Evolutionary conservation across 2,329 filamentous ascomycete genomes (phyloP).

Genomic region (Fusarium scirpi): DNA sequence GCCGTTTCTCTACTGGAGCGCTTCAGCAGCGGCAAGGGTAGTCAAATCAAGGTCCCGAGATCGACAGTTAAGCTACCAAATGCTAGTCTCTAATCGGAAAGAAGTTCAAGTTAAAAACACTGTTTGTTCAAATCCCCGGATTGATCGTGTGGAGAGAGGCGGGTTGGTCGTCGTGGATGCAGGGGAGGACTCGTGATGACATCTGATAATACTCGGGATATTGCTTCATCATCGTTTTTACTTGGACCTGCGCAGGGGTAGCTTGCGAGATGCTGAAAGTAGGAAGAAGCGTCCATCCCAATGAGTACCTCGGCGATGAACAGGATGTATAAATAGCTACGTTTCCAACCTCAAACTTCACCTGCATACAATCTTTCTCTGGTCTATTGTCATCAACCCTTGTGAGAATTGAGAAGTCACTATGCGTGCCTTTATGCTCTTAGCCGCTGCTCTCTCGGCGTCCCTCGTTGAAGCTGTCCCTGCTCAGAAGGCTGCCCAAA

Average conservation of each 20-base stretch:
- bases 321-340: background rate
- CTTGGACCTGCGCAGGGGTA: background rate
- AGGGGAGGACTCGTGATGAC: background rate
- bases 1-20: slow-evolving; percentile 34
- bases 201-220: background rate
- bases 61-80: slow-evolving; percentile 18
- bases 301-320: background rate
- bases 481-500: background rate
- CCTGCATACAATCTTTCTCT: no score
- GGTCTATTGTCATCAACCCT: background rate
- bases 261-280: background rate
- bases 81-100: background rate
- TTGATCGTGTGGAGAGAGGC: background rate
- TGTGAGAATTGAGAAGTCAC: background rate
- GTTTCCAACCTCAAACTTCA: background rate
- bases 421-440: slow-evolving; percentile 17
- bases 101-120: slow-evolving; percentile 1
- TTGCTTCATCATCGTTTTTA: background rate
- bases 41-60: slow-evolving; percentile 5
- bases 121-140: slow-evolving; percentile 20
- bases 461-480: slow-evolving; percentile 18
- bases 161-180: background rate
- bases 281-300: background rate
- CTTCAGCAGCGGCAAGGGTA: slow-evolving; percentile 31
- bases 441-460: slow-evolving; percentile 11